These are phyloP conservation scores for Volvox reticuliferus DNA, from an alignment of 139 green algal genomes.

Conservation along the genomic window DNA sequence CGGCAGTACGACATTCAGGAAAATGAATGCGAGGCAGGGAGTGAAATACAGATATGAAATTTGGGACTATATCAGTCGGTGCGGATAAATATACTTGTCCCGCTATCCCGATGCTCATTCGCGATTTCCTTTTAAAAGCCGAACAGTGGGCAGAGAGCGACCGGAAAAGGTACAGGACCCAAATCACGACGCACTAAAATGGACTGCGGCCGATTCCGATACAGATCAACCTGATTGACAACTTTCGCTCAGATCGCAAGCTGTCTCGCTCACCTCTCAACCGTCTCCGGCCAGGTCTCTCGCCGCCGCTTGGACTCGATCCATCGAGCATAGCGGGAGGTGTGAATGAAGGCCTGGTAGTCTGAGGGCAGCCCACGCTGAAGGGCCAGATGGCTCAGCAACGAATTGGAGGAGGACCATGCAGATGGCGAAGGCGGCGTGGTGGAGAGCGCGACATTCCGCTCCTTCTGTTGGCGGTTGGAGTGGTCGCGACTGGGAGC, in stretches of 20 bases:
- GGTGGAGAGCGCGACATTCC: background rate
- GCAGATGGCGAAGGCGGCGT: background rate
- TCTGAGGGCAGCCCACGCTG: constrained; percentile 30
- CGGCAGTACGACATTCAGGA: too few relatives aligned
- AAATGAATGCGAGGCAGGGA: too few relatives aligned
- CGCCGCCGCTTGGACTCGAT: constrained; percentile 45
- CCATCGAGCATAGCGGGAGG: constrained; percentile 59
- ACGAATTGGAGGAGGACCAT: background rate
- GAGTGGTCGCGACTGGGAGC: constrained; percentile 31
- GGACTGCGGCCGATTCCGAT: too few relatives aligned
- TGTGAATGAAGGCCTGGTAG: constrained; percentile 68
- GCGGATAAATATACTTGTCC: too few relatives aligned
- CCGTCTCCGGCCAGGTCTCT: constrained; percentile 64
- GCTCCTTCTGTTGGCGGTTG: constrained; percentile 2
- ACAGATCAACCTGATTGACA: background rate
- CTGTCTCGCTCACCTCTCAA: constrained; percentile 44
- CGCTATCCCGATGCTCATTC: too few relatives aligned
- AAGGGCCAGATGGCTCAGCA: background rate
- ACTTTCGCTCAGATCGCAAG: background rate
- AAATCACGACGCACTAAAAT: too few relatives aligned
- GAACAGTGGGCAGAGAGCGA: too few relatives aligned
- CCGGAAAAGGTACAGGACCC: too few relatives aligned
- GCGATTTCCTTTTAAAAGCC: too few relatives aligned
- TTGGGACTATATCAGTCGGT: too few relatives aligned
- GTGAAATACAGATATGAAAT: too few relatives aligned